Evolutionary conservation across 495 filamentous ascomycete genomes (phyloP).

Genomic region (Cercophora scortea): DNA sequence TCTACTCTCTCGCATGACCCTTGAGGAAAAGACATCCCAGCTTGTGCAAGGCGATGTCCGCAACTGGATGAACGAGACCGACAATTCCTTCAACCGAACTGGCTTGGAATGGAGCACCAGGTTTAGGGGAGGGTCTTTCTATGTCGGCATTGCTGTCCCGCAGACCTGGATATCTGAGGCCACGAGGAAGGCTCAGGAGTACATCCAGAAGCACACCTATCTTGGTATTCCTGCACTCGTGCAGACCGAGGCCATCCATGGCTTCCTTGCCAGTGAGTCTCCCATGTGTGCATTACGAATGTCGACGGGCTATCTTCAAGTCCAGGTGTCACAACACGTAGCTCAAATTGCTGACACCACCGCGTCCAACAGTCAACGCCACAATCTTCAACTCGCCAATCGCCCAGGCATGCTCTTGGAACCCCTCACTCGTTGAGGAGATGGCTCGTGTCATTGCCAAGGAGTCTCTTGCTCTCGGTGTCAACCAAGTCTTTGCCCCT

Average conservation of each 20-base stretch:
- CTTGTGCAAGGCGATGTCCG: conserved; percentile 44
- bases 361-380: conserved; percentile 41
- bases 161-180: conserved; percentile 53
- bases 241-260: conserved; percentile 65
- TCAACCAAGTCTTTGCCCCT: conserved; percentile 63
- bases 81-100: conserved; percentile 52
- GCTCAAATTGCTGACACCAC: not conserved
- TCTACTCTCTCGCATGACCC: conserved; percentile 59
- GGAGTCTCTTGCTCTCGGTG: conserved; percentile 55
- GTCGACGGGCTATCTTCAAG: too few species aligned
- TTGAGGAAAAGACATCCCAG: conserved; percentile 32
- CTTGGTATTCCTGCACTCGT: conserved; percentile 63
- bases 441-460: conserved; percentile 55
- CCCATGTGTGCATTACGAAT: not conserved
- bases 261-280: conserved; percentile 37
- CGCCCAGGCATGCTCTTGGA: conserved; percentile 58
- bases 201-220: conserved; percentile 53
- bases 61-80: conserved; percentile 59
- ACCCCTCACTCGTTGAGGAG: conserved; percentile 48
- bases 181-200: conserved; percentile 55
- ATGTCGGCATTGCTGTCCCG: conserved; percentile 51
- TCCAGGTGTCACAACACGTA: not conserved
- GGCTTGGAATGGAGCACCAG: conserved; percentile 59
- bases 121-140: conserved; percentile 55
- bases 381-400: conserved; percentile 73